A percentile compares a stretch with the other conserved stretches of the same genome.
These are phyloP conservation scores for Neurospora crassa DNA, from an alignment of 2,329 filamentous ascomycete genomes.

Conservation along the genomic window DNA sequence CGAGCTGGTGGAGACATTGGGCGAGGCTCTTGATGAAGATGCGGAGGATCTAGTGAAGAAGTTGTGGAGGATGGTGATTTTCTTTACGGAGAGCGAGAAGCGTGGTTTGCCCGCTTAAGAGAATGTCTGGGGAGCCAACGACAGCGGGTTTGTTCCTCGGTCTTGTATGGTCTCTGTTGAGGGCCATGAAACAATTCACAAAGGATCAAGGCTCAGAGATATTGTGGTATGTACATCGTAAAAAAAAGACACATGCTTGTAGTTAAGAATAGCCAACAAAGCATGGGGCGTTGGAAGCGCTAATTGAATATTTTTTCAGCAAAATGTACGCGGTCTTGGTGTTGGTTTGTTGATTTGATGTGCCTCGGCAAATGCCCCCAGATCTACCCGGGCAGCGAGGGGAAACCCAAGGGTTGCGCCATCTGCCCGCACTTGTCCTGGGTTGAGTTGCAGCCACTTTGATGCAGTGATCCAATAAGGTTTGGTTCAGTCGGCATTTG, in stretches of 20 bases:
- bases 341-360: neutral
- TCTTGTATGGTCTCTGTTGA: neutral
- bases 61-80: slow-evolving; percentile 96
- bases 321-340: neutral
- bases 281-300: neutral
- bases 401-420: neutral
- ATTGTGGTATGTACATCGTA: neutral
- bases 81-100: slow-evolving; percentile 93
- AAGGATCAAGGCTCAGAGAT: neutral
- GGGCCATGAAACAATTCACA: neutral
- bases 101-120: slow-evolving; percentile 62
- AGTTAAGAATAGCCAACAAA: neutral
- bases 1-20: slow-evolving; percentile 74
- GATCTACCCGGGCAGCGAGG: neutral
- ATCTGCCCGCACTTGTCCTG: neutral
- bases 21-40: slow-evolving; percentile 87
- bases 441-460: neutral
- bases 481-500: neutral
- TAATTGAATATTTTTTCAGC: neutral
- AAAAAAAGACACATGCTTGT: neutral
- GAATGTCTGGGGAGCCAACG: neutral
- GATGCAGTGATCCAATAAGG: neutral
- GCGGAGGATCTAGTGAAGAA: slow-evolving; percentile 91
- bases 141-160: neutral
- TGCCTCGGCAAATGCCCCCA: neutral